Evolutionary conservation across 2,329 filamentous ascomycete species (phyloP).

Genomic region (Zymoseptoria ardabiliae): DNA sequence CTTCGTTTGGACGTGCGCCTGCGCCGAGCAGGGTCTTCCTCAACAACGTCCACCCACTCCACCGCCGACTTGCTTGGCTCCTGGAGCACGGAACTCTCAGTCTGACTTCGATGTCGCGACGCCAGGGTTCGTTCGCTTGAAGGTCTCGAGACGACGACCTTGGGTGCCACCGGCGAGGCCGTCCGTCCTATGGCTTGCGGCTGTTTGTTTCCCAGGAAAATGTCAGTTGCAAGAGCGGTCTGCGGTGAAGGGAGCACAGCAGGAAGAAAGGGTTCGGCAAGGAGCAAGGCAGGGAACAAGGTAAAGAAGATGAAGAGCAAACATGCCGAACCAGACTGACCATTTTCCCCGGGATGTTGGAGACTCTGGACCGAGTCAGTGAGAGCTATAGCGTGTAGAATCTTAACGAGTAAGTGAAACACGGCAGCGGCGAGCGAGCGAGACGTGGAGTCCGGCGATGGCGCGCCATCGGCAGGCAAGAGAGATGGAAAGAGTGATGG

Average conservation of each 20-base stretch:
- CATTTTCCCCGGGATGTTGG: not conserved
- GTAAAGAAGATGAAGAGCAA: not conserved
- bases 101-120: constrained; percentile 18
- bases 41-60: constrained; percentile 26
- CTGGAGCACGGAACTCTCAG: constrained; percentile 12
- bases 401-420: constrained; percentile 8
- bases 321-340: not conserved
- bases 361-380: not conserved
- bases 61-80: constrained; percentile 12
- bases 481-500: constrained; percentile 11
- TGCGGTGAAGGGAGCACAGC: not conserved
- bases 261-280: not conserved
- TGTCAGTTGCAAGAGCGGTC: not conserved
- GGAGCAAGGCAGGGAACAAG: not conserved
- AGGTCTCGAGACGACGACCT: constrained; percentile 17
- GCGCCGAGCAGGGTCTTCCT: constrained; percentile 8
- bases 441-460: constrained; percentile 14
- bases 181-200: not conserved
- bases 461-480: constrained; percentile 12
- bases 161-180: constrained; percentile 12
- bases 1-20: constrained; percentile 7
- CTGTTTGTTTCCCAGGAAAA: not conserved
- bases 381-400: not conserved
- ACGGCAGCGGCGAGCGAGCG: constrained; percentile 3
- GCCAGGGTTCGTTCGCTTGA: constrained; percentile 9